phyloP scores from a whole-genome alignment of 1,284 basidiomycete genomes.

The Naganishia sp. region DNA sequence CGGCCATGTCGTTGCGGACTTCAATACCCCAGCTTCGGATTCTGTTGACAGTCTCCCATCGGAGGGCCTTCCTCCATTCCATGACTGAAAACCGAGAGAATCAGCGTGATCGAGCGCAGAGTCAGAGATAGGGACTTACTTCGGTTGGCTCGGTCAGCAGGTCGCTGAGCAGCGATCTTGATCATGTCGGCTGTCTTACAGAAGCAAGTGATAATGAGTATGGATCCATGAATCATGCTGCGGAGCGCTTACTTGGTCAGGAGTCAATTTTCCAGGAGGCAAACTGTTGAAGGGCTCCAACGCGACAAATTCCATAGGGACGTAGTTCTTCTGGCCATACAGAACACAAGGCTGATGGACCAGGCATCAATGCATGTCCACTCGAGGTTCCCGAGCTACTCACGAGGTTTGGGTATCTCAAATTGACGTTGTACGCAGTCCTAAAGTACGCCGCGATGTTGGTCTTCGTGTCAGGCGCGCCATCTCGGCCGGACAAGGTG shows the following conservation, averaged over 20 bases:
- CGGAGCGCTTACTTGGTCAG: constrained; percentile 37
- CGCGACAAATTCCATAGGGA: constrained; percentile 51
- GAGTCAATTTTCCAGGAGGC: constrained; percentile 43
- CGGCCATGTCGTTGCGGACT: constrained; percentile 47
- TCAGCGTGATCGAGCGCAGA: constrained; percentile 2
- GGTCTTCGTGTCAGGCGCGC: constrained; percentile 38
- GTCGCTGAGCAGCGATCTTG: constrained; percentile 51
- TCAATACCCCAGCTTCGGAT: constrained; percentile 52
- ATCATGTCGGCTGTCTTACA: constrained; percentile 53
- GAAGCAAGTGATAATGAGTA: constrained; percentile 27
- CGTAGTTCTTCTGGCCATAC: constrained; percentile 47
- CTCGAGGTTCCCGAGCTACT: too few species aligned
- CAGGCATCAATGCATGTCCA: too few species aligned
- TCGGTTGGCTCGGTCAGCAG: constrained; percentile 43
- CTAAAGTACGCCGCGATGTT: constrained; percentile 51
- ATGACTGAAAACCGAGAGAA: constrained; percentile 37
- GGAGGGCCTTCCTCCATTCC: constrained; percentile 46
- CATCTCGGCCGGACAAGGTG: constrained; percentile 44
- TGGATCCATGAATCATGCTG: background rate
- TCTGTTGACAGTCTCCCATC: constrained; percentile 44
- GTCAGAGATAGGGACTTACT: constrained; percentile 38
- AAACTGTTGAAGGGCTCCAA: constrained; percentile 49
- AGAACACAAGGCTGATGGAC: constrained; percentile 42
- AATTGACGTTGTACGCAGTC: constrained; percentile 45
- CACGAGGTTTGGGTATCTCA: constrained; percentile 44